Evolutionary conservation across 495 filamentous ascomycete species (phyloP).

Genomic region (Tuber microsphaerosporum): DNA sequence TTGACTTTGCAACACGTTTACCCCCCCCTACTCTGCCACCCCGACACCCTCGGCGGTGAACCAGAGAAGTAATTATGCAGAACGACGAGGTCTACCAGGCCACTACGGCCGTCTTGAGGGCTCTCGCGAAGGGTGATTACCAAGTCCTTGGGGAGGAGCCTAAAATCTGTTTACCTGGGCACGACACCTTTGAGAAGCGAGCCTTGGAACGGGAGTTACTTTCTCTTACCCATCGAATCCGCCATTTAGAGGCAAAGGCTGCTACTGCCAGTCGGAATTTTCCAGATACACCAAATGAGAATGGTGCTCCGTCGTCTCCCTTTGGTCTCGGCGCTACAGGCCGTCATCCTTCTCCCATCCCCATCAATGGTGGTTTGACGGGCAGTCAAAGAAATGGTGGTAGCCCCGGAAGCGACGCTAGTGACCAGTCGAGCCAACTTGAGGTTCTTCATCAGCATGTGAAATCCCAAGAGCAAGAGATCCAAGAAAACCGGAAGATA

Average conservation of each 20-base stretch:
- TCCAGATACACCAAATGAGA: conserved; percentile 41
- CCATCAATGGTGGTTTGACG: conserved; percentile 33
- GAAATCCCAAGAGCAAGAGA: conserved; percentile 50
- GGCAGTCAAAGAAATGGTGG: conserved; percentile 36
- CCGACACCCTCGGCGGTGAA: conserved; percentile 36
- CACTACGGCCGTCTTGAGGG: conserved; percentile 34
- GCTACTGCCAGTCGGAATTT: conserved; percentile 41
- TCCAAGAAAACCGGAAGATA: conserved; percentile 41
- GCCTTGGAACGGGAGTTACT: conserved; percentile 47
- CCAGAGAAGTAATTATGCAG: conserved; percentile 34
- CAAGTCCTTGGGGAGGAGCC: conserved; percentile 28
- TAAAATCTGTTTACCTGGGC: conserved; percentile 45
- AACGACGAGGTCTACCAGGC: conserved; percentile 41
- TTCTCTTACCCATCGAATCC: conserved; percentile 46
- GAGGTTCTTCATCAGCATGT: conserved; percentile 48
- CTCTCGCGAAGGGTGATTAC: conserved; percentile 39
- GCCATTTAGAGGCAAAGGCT: conserved; percentile 47
- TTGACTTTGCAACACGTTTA: conserved; percentile 15
- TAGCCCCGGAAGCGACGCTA: conserved; percentile 36
- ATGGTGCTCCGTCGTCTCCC: conserved; percentile 41
- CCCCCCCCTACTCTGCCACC: conserved; percentile 20
- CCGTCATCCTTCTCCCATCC: conserved; percentile 38
- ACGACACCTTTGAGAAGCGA: conserved; percentile 47
- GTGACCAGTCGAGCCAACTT: conserved; percentile 45
- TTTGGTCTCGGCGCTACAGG: conserved; percentile 38